phyloP scores from a whole-genome alignment of 768 basidiomycete genomes.

The Lactarius trivialis region DNA sequence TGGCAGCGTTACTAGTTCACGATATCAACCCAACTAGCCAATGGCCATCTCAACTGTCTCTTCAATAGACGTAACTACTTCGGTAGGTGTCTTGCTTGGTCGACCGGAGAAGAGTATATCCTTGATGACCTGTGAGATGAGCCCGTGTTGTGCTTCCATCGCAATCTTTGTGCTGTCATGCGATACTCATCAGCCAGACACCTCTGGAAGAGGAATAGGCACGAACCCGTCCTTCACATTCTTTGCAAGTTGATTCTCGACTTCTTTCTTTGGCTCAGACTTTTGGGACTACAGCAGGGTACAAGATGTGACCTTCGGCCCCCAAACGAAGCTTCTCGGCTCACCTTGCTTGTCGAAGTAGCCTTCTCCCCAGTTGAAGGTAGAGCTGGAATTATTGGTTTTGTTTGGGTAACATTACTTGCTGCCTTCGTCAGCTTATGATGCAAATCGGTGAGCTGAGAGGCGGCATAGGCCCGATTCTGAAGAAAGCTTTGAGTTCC shows the following conservation, averaged over 20 bases:
- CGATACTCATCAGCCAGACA: background rate
- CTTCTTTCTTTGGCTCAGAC: conserved; percentile 75
- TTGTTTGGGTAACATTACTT: conserved; percentile 47
- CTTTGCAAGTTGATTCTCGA: conserved; percentile 76
- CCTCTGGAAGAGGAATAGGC: background rate
- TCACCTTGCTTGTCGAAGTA: conserved; percentile 42
- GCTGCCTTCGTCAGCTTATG: conserved; percentile 81
- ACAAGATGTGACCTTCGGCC: background rate
- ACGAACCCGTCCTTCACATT: conserved; percentile 78
- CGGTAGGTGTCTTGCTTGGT: conserved; percentile 26
- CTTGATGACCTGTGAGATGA: conserved; percentile 90
- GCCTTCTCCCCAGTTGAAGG: conserved; percentile 44
- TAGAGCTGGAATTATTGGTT: conserved; percentile 43
- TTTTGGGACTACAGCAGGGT: conserved; percentile 26
- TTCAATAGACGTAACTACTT: conserved; percentile 5
- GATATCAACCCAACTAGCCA: conserved; percentile 7
- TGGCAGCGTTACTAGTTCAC: background rate
- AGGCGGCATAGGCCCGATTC: conserved; percentile 93
- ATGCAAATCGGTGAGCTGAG: conserved; percentile 83
- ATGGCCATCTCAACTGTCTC: conserved; percentile 19
- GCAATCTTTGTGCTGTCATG: conserved; percentile 73
- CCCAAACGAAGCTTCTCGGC: background rate
- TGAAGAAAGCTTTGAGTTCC: conserved; percentile 29
- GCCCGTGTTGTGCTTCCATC: conserved; percentile 86
- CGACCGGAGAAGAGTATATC: conserved; percentile 78